Evolutionary conservation across 148 eudicot genomes (phyloP).

Genomic region (Silene conica): DNA sequence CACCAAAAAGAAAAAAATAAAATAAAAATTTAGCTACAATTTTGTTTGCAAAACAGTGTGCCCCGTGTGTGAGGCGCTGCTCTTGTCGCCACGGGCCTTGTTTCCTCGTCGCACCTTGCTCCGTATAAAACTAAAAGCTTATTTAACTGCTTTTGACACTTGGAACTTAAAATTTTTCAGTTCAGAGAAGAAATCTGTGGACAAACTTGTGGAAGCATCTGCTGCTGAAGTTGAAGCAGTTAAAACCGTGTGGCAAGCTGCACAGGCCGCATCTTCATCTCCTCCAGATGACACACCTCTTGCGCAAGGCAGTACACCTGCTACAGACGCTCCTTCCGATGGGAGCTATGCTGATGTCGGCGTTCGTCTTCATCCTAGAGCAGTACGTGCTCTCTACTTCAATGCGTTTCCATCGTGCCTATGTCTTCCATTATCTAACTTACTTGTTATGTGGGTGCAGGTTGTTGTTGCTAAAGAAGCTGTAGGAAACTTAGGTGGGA

Average conservation of each 20-base stretch:
- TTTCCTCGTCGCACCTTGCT: too few species aligned
- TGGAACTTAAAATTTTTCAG: slow-evolving; percentile 30
- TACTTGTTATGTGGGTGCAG: slow-evolving; percentile 38
- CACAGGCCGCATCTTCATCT: slow-evolving; percentile 63
- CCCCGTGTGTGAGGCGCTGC: too few species aligned
- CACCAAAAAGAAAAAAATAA: too few species aligned
- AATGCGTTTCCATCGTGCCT: slow-evolving; percentile 8
- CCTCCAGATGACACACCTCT: slow-evolving; percentile 52
- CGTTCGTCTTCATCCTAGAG: slow-evolving; percentile 95
- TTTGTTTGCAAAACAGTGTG: too few species aligned
- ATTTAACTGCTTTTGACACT: slow-evolving; percentile 1
- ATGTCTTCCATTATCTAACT: slow-evolving; percentile 4
- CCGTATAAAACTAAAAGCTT: too few species aligned
- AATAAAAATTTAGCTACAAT: too few species aligned
- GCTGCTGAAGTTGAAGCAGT: slow-evolving; percentile 95
- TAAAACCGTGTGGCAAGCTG: slow-evolving; percentile 92
- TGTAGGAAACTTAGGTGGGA: slow-evolving; percentile 80
- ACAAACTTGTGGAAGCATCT: slow-evolving; percentile 78
- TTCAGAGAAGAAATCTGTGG: slow-evolving; percentile 52
- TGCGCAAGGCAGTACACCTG: slow-evolving; percentile 57
- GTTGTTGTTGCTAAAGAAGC: slow-evolving; percentile 95
- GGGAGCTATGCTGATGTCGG: slow-evolving; percentile 64
- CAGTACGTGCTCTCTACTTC: slow-evolving; percentile 47
- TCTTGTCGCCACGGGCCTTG: too few species aligned
- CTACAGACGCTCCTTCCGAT: slow-evolving; percentile 51